These are phyloP conservation scores for Cercospora zeae-maydis DNA, from an alignment of 2,329 filamentous ascomycete genomes.

Conservation along the genomic window DNA sequence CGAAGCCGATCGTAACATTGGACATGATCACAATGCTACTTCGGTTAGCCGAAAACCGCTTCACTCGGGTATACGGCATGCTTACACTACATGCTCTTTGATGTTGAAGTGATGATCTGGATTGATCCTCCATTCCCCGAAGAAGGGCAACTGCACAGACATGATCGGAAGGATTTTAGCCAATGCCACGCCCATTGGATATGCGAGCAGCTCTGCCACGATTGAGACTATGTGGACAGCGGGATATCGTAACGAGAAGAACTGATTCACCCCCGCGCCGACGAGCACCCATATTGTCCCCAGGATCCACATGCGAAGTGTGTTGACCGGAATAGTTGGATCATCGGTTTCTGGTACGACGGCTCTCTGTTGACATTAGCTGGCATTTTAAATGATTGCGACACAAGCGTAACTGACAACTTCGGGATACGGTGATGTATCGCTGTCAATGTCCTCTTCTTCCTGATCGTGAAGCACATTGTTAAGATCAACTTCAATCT, in stretches of 20 bases:
- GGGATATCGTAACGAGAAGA: conserved; percentile 86
- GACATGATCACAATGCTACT: conserved; percentile 38
- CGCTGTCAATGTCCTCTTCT: conserved; percentile 27
- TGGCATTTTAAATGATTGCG: background rate
- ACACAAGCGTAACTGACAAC: conserved; percentile 12
- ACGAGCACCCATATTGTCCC: conserved; percentile 46
- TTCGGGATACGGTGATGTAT: conserved; percentile 61
- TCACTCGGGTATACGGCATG: too few relatives aligned
- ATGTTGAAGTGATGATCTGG: conserved; percentile 31
- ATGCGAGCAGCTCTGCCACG: conserved; percentile 79
- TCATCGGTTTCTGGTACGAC: conserved; percentile 64
- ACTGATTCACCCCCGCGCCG: conserved; percentile 59
- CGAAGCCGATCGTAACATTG: conserved; percentile 52
- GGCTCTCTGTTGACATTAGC: conserved; percentile 41
- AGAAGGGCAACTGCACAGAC: conserved; percentile 53
- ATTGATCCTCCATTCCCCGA: conserved; percentile 33
- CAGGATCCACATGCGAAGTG: conserved; percentile 49
- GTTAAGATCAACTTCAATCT: conserved; percentile 38
- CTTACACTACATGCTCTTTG: conserved; percentile 36
- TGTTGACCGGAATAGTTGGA: conserved; percentile 60
- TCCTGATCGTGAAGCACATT: conserved; percentile 49
- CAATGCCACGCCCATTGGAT: conserved; percentile 78
- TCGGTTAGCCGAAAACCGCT: background rate
- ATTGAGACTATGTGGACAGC: conserved; percentile 87
- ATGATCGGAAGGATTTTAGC: conserved; percentile 62